Conservation (phyloP, 768 basidiomycete species). For the Chlorophyllum brunneum region DNA sequence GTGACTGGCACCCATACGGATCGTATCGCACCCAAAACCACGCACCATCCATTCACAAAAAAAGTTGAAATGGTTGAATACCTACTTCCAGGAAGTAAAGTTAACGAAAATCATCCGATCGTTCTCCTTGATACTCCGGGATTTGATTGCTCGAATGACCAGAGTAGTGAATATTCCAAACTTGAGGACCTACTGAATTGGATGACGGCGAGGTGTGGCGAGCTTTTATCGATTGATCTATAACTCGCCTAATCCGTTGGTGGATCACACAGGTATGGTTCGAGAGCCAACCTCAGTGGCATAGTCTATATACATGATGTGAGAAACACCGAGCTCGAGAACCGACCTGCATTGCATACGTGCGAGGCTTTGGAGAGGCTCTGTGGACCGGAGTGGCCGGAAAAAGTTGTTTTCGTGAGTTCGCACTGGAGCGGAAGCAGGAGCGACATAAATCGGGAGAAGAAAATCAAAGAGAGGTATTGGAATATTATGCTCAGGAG, state of each 20-base stretch:
- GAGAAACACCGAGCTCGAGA: slow-evolving; percentile 1
- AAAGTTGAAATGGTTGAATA: neutral
- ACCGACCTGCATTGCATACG: too few species aligned
- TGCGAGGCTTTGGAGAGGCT: neutral
- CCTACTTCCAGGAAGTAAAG: too few species aligned
- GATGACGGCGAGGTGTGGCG: neutral
- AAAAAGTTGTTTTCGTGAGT: slow-evolving; percentile 2
- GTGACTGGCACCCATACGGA: neutral
- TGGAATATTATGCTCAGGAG: slow-evolving; percentile 3
- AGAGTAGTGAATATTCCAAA: neutral
- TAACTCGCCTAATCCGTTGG: too few species aligned
- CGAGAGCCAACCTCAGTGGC: neutral
- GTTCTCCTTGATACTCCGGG: slow-evolving; percentile 5
- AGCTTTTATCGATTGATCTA: too few species aligned
- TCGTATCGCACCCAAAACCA: neutral
- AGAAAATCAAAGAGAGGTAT: neutral
- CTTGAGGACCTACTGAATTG: neutral
- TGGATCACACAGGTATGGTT: too few species aligned
- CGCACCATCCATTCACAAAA: neutral
- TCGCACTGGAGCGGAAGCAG: neutral
- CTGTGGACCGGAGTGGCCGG: neutral
- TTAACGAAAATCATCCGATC: too few species aligned
- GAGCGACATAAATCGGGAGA: neutral
- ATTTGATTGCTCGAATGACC: neutral
- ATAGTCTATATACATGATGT: slow-evolving; percentile 8